Evolutionary conservation across 352 stramenopile species (phyloP).

Genomic region (Plasmopara halstedii): DNA sequence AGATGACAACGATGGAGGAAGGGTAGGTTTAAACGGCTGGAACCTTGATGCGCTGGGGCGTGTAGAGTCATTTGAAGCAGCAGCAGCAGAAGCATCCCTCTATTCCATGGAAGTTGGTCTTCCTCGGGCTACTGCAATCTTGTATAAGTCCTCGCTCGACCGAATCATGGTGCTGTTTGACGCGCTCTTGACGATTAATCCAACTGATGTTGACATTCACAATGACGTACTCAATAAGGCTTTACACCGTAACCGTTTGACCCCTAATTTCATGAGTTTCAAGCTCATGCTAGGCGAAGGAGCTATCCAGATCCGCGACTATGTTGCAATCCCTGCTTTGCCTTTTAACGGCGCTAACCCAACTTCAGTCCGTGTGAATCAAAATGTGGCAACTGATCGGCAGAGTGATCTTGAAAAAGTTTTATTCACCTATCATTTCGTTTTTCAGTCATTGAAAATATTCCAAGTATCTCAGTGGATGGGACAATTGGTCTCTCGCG

Average conservation of each 20-base stretch:
- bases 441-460: conserved; percentile 64
- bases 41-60: conserved; percentile 55
- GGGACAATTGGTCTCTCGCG: conserved; percentile 65
- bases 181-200: conserved; percentile 80
- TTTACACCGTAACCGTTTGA: conserved; percentile 41
- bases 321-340: conserved; percentile 15
- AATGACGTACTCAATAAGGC: conserved; percentile 59
- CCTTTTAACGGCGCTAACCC: not conserved
- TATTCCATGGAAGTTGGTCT: conserved; percentile 58
- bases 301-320: conserved; percentile 50
- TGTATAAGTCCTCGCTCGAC: conserved; percentile 65
- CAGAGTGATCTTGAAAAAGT: conserved; percentile 13
- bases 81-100: conserved; percentile 40
- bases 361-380: not conserved
- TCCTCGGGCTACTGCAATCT: conserved; percentile 38
- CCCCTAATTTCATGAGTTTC: conserved; percentile 73
- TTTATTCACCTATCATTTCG: conserved; percentile 65
- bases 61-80: conserved; percentile 52
- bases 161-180: conserved; percentile 82
- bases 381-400: conserved; percentile 1
- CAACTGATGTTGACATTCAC: conserved; percentile 75
- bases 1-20: conserved; percentile 74
- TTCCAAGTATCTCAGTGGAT: conserved; percentile 87
- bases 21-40: conserved; percentile 76
- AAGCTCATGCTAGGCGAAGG: conserved; percentile 57